These are phyloP conservation scores for Aspergillus sclerotiicarbonarius DNA, from an alignment of 495 filamentous ascomycete genomes.

Conservation along the genomic window DNA sequence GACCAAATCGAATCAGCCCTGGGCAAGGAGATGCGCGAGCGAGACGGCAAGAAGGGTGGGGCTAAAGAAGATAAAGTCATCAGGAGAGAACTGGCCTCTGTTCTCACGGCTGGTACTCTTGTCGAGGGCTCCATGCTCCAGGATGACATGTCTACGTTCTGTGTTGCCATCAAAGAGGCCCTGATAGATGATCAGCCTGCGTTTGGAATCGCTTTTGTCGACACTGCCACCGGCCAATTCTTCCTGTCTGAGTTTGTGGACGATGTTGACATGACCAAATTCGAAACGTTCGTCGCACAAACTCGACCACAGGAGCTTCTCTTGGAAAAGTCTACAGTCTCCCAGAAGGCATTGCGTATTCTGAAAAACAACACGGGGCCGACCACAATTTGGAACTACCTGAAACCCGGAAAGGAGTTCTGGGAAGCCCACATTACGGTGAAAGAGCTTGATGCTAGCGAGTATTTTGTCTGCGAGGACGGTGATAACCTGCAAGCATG, in stretches of 20 bases:
- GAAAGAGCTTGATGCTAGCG: conserved; percentile 76
- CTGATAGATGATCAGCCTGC: conserved; percentile 71
- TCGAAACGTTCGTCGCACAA: conserved; percentile 96
- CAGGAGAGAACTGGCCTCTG: conserved; percentile 81
- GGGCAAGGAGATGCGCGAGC: conserved; percentile 96
- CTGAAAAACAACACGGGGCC: conserved; percentile 93
- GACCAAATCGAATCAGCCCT: conserved; percentile 95
- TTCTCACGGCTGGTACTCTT: conserved; percentile 87
- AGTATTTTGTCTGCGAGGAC: conserved; percentile 71
- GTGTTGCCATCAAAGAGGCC: conserved; percentile 92
- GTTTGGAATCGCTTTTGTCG: conserved; percentile 92
- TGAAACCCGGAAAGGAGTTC: conserved; percentile 88
- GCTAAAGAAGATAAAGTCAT: conserved; percentile 87
- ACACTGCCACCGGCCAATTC: conserved; percentile 95
- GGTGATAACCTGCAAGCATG: conserved; percentile 66
- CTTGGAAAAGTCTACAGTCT: conserved; percentile 83
- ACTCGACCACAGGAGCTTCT: conserved; percentile 85
- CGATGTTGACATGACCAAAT: conserved; percentile 92
- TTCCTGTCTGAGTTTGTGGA: conserved; percentile 88
- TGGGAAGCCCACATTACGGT: conserved; percentile 81
- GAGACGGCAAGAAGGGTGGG: conserved; percentile 48
- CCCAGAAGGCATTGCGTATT: conserved; percentile 83
- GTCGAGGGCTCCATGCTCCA: conserved; percentile 97
- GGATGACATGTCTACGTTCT: conserved; percentile 96
- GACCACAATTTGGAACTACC: conserved; percentile 91